Conservation (phyloP, 805 yeast genomes). For the Myxozyma geophila region DNA sequence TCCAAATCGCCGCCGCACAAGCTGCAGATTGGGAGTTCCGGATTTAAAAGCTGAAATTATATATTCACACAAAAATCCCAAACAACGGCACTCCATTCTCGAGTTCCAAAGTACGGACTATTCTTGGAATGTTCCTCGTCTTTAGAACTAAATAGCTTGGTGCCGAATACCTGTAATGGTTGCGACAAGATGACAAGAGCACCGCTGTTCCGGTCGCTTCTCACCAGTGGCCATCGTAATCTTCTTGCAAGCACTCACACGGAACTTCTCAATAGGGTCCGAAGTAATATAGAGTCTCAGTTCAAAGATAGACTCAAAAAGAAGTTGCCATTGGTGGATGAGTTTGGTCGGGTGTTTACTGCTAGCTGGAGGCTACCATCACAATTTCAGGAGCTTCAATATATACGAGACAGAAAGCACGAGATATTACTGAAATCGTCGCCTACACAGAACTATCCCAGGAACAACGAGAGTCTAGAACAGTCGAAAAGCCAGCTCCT, state of each 20-base stretch:
- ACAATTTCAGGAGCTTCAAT: conserved; percentile 1
- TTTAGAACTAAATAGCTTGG: no score
- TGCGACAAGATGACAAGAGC: no score
- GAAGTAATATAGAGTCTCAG: not conserved
- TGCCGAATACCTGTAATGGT: no score
- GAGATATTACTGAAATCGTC: not conserved
- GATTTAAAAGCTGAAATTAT: no score
- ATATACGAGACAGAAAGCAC: not conserved
- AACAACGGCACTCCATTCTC: no score
- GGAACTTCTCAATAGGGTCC: not conserved
- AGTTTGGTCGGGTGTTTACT: conserved; percentile 29
- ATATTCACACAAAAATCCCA: no score
- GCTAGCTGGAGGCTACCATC: conserved; percentile 24
- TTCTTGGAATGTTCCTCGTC: no score
- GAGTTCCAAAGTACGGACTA: no score
- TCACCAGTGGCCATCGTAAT: not conserved
- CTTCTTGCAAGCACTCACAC: not conserved
- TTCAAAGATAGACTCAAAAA: conserved; percentile 3
- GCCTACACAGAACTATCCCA: not conserved
- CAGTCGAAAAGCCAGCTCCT: not conserved
- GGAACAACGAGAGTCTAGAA: not conserved
- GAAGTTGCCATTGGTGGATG: conserved; percentile 9
- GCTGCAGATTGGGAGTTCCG: no score
- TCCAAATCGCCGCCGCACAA: no score
- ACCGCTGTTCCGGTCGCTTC: not conserved